Conservation (phyloP, 352 stramenopile species). For the Phytophthora pluvialis region DNA sequence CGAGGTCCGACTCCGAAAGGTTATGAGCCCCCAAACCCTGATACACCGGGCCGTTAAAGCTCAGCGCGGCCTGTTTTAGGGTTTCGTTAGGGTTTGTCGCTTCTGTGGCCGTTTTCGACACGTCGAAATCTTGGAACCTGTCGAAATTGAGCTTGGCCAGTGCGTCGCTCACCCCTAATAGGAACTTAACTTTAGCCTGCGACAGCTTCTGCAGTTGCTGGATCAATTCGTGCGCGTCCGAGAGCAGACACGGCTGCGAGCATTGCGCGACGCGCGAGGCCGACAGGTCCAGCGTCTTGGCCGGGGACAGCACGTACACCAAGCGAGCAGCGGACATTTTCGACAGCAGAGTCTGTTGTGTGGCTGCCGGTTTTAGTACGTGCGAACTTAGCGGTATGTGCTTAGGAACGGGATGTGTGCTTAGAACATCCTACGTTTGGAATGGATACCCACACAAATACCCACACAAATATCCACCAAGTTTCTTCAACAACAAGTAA, state of each 20-base stretch:
- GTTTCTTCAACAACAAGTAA: too few relatives aligned
- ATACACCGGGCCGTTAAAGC: constrained; percentile 89
- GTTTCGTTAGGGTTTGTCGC: constrained; percentile 32
- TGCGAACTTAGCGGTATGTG: not conserved
- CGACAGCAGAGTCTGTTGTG: not conserved
- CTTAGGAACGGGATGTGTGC: too few relatives aligned
- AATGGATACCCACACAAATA: too few relatives aligned
- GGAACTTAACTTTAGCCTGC: constrained; percentile 74
- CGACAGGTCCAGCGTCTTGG: constrained; percentile 89
- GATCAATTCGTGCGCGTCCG: constrained; percentile 60
- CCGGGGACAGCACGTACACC: constrained; percentile 87
- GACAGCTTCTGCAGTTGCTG: constrained; percentile 69
- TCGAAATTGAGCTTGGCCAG: constrained; percentile 90
- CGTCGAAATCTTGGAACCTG: constrained; percentile 76
- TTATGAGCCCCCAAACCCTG: constrained; percentile 72
- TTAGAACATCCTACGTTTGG: too few relatives aligned
- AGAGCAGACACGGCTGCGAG: constrained; percentile 62
- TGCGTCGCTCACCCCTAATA: constrained; percentile 84
- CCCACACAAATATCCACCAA: too few relatives aligned
- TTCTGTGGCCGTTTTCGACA: constrained; percentile 28
- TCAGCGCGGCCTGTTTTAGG: constrained; percentile 74
- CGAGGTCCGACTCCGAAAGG: constrained; percentile 67
- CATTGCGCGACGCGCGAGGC: constrained; percentile 32
- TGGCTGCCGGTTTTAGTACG: not conserved
- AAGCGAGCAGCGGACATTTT: constrained; percentile 43